A percentile compares a stretch with the other conserved stretches of the same genome.
Evolutionary conservation across 1,139 yeast genomes (phyloP).

Genomic region (Cylindricascospora bacillispora): DNA sequence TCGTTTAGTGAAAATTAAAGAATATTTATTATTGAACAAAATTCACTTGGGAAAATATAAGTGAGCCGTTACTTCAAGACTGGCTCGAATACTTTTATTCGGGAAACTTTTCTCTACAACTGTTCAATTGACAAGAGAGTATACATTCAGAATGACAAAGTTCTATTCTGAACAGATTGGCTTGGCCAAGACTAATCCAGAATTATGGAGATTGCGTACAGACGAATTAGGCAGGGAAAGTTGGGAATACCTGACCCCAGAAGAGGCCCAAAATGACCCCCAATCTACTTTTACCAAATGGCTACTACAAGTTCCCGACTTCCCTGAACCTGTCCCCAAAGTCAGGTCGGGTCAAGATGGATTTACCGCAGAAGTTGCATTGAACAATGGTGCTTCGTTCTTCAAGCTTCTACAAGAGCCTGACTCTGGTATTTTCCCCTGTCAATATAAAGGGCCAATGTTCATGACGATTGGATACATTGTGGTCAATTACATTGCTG

Average conservation of each 20-base stretch:
- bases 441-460: slow-evolving; percentile 96
- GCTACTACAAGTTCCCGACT: slow-evolving; percentile 34
- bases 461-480: slow-evolving; percentile 89
- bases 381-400: slow-evolving; percentile 65
- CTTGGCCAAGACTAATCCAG: slow-evolving; percentile 53
- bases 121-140: no score
- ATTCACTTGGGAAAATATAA: no score
- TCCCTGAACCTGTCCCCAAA: slow-evolving; percentile 32
- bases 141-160: slow-evolving; percentile 6
- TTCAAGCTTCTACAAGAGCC: slow-evolving; percentile 58
- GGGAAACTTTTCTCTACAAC: no score
- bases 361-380: slow-evolving; percentile 46
- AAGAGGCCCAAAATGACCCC: slow-evolving; percentile 30
- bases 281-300: slow-evolving; percentile 52
- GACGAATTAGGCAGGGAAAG: slow-evolving; percentile 64
- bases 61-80: no score
- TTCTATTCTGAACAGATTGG: slow-evolving; percentile 54
- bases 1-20: no score
- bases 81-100: no score
- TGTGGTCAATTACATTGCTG: slow-evolving; percentile 58
- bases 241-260: slow-evolving; percentile 57
- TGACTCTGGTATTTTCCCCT: slow-evolving; percentile 70
- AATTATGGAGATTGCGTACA: slow-evolving; percentile 63
- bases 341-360: slow-evolving; percentile 14
- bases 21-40: no score